A percentile compares a stretch with the other conserved stretches of the same genome.
phyloP scores from a whole-genome alignment of 1,284 basidiomycete species.

The Moesziomyces aphidis region DNA sequence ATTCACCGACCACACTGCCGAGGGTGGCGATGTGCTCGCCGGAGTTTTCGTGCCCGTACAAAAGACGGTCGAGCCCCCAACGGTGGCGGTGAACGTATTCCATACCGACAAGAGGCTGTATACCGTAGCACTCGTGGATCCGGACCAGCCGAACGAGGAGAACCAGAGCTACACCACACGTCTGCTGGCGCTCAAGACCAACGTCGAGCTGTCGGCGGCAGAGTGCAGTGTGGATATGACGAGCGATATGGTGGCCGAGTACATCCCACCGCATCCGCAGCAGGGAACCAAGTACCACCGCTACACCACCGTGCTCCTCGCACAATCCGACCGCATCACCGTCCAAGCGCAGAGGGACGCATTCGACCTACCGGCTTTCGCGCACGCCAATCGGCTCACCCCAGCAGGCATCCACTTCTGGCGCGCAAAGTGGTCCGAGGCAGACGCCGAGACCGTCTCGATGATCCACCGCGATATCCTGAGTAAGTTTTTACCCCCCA shows the following conservation, averaged over 20 bases:
- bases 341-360: conserved; percentile 70
- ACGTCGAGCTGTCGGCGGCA: conserved; percentile 65
- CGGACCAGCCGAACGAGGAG: conserved; percentile 83
- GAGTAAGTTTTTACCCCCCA: too few relatives aligned
- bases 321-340: conserved; percentile 70
- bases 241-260: conserved; percentile 73
- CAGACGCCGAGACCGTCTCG: conserved; percentile 73
- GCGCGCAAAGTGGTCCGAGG: conserved; percentile 76
- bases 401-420: conserved; percentile 81
- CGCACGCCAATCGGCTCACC: conserved; percentile 73
- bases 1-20: conserved; percentile 61
- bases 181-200: conserved; percentile 85
- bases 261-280: conserved; percentile 88
- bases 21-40: conserved; percentile 75
- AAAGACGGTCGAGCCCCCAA: conserved; percentile 76
- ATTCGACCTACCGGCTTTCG: conserved; percentile 78
- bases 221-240: conserved; percentile 71
- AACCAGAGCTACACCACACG: conserved; percentile 78
- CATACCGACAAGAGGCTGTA: conserved; percentile 84
- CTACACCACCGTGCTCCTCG: conserved; percentile 80
- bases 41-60: conserved; percentile 70
- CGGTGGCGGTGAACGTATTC: conserved; percentile 79
- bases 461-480: conserved; percentile 77
- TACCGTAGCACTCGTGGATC: conserved; percentile 87
- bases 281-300: conserved; percentile 86